Percentiles rank a stretch among this genome's conserved stretches.
These are phyloP conservation scores for Hippophae rhamnoides DNA, from an alignment of 306 rosid species.

Conservation along the genomic window DNA sequence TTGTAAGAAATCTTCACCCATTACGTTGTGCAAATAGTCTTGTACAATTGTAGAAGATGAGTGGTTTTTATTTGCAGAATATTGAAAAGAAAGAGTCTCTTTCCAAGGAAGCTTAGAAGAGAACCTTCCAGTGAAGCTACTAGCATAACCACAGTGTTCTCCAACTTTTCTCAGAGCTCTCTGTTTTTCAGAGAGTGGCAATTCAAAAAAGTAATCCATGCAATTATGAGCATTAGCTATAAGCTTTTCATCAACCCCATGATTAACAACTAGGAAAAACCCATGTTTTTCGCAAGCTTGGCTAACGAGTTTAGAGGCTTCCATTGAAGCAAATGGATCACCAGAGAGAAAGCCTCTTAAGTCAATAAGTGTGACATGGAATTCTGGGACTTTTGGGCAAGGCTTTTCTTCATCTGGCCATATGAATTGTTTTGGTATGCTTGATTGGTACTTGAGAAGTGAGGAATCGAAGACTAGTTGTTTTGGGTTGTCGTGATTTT, in stretches of 20 bases:
- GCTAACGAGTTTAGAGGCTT: slow-evolving; percentile 39
- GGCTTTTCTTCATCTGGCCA: slow-evolving; percentile 63
- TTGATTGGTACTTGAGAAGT: slow-evolving; percentile 13
- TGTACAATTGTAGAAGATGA: slow-evolving; percentile 19
- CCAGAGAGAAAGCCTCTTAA: slow-evolving; percentile 29
- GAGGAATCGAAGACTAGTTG: slow-evolving; percentile 38
- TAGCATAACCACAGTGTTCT: slow-evolving; percentile 78
- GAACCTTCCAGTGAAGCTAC: slow-evolving; percentile 77
- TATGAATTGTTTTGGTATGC: slow-evolving; percentile 42
- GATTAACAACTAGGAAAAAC: slow-evolving; percentile 66
- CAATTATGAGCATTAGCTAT: slow-evolving; percentile 43
- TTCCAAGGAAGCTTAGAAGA: slow-evolving; percentile 84
- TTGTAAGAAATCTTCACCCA: slow-evolving; percentile 48
- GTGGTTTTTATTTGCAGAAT: slow-evolving; percentile 27
- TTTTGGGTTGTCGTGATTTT: slow-evolving; percentile 8
- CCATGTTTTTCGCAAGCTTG: slow-evolving; percentile 71
- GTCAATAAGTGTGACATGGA: slow-evolving; percentile 39
- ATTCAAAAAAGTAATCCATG: slow-evolving; percentile 54
- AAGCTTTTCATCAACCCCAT: slow-evolving; percentile 42
- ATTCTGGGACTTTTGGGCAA: slow-evolving; percentile 23
- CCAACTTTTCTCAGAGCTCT: slow-evolving; percentile 61
- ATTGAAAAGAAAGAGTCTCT: slow-evolving; percentile 62
- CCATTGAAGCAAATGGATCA: slow-evolving; percentile 15
- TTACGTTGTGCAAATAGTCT: slow-evolving; percentile 29
- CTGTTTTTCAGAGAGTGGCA: slow-evolving; percentile 59